Percentiles rank a stretch among this genome's conserved stretches.
Evolutionary conservation across 176 grass and related monocot species (phyloP).

Genomic region (Luzula sylvatica): DNA sequence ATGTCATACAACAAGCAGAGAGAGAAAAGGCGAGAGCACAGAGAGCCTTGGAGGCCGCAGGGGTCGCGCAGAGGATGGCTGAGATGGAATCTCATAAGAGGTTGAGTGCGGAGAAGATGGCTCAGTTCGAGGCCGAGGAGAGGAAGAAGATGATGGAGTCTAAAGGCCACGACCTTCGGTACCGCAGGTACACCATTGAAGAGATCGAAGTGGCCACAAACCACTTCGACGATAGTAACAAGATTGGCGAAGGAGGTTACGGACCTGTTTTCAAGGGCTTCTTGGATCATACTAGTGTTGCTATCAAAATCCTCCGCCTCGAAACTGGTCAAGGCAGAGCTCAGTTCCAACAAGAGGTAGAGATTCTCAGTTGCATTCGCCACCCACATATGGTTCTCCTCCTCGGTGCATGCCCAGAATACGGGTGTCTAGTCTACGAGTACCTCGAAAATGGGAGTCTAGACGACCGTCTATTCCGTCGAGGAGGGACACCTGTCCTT

Average conservation of each 20-base stretch:
- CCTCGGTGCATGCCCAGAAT: slow-evolving; percentile 82
- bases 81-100: slow-evolving; percentile 75
- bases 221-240: slow-evolving; percentile 42
- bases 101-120: slow-evolving; percentile 43
- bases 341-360: slow-evolving; percentile 94
- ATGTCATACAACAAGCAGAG: slow-evolving; percentile 52
- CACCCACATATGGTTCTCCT: slow-evolving; percentile 97
- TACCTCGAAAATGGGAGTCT: slow-evolving; percentile 91
- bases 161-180: slow-evolving; percentile 29
- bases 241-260: slow-evolving; percentile 92
- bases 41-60: slow-evolving; percentile 54
- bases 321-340: slow-evolving; percentile 73
- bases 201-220: slow-evolving; percentile 80
- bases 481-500: slow-evolving; percentile 30
- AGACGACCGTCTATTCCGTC: slow-evolving; percentile 69
- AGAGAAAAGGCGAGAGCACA: slow-evolving; percentile 53
- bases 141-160: slow-evolving; percentile 18
- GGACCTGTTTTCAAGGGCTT: slow-evolving; percentile 75
- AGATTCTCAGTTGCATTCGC: slow-evolving; percentile 84
- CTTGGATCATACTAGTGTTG: slow-evolving; percentile 75
- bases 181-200: slow-evolving; percentile 55
- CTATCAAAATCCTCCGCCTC: slow-evolving; percentile 82
- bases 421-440: slow-evolving; percentile 87
- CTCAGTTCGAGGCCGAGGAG: slow-evolving; percentile 55
- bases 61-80: slow-evolving; percentile 48